Base-by-base conservation (phyloP, 2,329 filamentous ascomycete genomes). In the Grosmannia serpens region DNA sequence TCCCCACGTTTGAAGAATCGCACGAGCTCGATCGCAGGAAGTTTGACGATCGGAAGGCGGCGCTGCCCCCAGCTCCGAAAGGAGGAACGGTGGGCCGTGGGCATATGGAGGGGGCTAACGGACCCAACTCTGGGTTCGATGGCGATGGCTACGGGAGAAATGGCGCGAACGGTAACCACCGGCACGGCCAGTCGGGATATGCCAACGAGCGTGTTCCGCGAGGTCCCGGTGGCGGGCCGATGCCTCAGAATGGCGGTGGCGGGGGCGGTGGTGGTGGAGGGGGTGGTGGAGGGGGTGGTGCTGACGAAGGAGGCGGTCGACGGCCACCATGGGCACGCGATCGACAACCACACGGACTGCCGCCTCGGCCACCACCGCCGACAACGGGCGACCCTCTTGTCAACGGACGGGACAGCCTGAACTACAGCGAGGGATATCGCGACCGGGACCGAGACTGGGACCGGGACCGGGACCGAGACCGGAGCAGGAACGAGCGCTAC, bases 11-110 rank as follows among this genome's bases (percentile, higher is more conserved):
- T 67, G 89, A 95, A 68, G 92, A 96, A 67, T 96, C 91, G 51
- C 94, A 99, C 71, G 94, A 99, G 71, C 77, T 97, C n/a, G 94
- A 99, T 69, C 83, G 92, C 55, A 84, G 91, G 69, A 95, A 92
- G 72, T 92, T 91, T 65, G 87, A 95, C 64, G 88, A 91, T 60
- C 87, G 94, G 67, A 89, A 89, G 67, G 87, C 87, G 26, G 87
- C 86, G 26, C 79, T 92, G 13, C 92, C 92, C 4, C 92, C 94
- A 15, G 94, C 92, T 0, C 94, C 94, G 0, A 91, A 92, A 65
- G 92, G 91, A 15, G 92, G 90, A 4, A 91, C 89, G 1, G 91
- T 96, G 3, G 92, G 92, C 17, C 84, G 90, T 66, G 84, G 83
- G n/a, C 76, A 77, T 1, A 70, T 72, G 50, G 74, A 74, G 2